These are phyloP conservation scores for Alopecurus myosuroides DNA, from an alignment of 176 grass and related monocot species.

Conservation along the genomic window DNA sequence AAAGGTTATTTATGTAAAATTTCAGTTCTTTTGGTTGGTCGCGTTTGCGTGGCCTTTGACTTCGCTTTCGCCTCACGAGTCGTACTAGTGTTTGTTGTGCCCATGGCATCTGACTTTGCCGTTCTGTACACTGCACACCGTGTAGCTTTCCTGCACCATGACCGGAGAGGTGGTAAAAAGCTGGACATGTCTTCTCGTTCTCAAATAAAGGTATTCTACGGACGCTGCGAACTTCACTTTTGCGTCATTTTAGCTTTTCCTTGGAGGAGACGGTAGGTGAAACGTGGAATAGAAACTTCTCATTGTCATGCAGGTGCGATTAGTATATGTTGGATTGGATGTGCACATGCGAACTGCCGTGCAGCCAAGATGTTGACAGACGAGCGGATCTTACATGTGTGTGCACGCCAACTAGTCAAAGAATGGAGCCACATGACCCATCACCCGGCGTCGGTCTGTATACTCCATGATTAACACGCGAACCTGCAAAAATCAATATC, in stretches of 20 bases:
- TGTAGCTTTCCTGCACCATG: not conserved
- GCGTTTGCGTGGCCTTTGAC: not conserved
- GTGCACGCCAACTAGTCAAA: not conserved
- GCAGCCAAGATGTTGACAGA: not conserved
- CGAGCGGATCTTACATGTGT: not conserved
- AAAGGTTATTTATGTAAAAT: too few species aligned
- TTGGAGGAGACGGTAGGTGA: not conserved
- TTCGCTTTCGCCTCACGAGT: not conserved
- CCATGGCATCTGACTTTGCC: not conserved
- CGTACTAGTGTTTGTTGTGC: not conserved
- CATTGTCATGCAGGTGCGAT: not conserved
- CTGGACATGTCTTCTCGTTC: not conserved
- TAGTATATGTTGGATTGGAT: not conserved
- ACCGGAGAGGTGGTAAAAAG: not conserved
- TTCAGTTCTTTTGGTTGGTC: not conserved
- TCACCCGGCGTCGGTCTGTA: not conserved
- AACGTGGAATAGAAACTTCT: not conserved
- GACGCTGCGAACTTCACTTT: not conserved
- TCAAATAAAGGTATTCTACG: too few species aligned
- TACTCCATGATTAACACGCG: not conserved
- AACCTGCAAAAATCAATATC: not conserved
- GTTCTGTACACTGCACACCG: not conserved
- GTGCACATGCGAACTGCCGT: not conserved
- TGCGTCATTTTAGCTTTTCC: not conserved
- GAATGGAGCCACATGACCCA: not conserved